phyloP scores from a whole-genome alignment of 2,329 filamentous ascomycete species.

The Aspergillus neotritici region DNA sequence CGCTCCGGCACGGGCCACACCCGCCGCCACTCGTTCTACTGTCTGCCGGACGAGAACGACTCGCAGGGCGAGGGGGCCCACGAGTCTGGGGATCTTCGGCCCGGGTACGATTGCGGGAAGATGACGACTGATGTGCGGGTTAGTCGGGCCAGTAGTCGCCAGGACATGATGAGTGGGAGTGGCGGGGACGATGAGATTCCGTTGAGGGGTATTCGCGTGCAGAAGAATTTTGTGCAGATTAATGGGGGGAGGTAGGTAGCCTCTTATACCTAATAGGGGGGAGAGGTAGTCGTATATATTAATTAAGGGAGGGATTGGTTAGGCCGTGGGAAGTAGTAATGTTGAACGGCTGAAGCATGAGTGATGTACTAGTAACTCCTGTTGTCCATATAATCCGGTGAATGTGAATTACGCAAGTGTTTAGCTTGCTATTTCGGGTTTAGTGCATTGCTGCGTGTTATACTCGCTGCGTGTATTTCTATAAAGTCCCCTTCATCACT shows the following conservation, averaged over 20 bases:
- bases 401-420: no score
- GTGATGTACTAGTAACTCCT: no score
- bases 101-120: constrained; percentile 14
- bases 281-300: no score
- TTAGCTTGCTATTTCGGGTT: no score
- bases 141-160: not conserved
- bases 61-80: not conserved
- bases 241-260: not conserved
- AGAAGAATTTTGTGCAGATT: constrained; percentile 2
- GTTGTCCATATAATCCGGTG: no score
- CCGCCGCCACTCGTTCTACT: constrained; percentile 16
- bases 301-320: no score
- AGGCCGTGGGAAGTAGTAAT: no score
- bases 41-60: constrained; percentile 13
- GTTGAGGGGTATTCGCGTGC: constrained; percentile 2
- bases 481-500: no score
- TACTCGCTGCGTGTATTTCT: no score
- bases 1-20: constrained; percentile 1
- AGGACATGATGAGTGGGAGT: not conserved
- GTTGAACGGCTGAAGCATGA: no score
- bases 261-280: not conserved
- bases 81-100: constrained; percentile 12
- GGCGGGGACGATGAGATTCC: constrained; percentile 1
- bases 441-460: no score
- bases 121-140: constrained; percentile 15